Percentiles rank a stretch among this genome's conserved stretches.
phyloP scores from a whole-genome alignment of 495 filamentous ascomycete species.

The Penicillium psychrofluorescens region DNA sequence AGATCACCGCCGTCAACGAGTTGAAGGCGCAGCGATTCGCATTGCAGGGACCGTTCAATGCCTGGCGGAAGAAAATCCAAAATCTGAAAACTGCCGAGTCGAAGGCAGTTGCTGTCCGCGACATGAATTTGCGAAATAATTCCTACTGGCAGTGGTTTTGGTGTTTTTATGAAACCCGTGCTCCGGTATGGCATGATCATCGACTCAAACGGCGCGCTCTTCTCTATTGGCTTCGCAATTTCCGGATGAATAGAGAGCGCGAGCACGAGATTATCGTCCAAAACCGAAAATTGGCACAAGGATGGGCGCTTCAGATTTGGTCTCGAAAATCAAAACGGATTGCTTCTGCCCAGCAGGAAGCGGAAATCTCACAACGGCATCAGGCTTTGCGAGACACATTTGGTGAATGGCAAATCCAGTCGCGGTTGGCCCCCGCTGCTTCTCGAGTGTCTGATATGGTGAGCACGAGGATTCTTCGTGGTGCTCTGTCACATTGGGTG shows the following conservation, averaged over 20 bases:
- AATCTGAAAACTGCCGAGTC: slow-evolving; percentile 24
- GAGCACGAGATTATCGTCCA: slow-evolving; percentile 30
- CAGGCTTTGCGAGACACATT: slow-evolving; percentile 23
- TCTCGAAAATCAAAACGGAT: slow-evolving; percentile 22
- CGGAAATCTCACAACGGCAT: slow-evolving; percentile 22
- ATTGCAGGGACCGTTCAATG: slow-evolving; percentile 46
- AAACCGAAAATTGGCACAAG: slow-evolving; percentile 18
- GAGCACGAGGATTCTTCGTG: slow-evolving; percentile 40
- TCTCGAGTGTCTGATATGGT: slow-evolving; percentile 39
- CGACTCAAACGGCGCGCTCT: slow-evolving; percentile 40
- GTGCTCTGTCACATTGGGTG: slow-evolving; percentile 46
- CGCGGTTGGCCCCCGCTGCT: slow-evolving; percentile 41
- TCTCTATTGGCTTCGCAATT: slow-evolving; percentile 36
- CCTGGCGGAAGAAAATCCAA: slow-evolving; percentile 44
- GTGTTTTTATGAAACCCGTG: slow-evolving; percentile 45
- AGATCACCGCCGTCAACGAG: slow-evolving; percentile 63
- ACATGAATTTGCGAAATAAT: slow-evolving; percentile 34
- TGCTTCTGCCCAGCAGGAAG: slow-evolving; percentile 20
- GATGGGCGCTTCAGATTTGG: slow-evolving; percentile 25
- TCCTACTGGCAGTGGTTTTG: slow-evolving; percentile 53
- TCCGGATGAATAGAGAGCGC: slow-evolving; percentile 36
- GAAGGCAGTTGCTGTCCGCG: slow-evolving; percentile 35
- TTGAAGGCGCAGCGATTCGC: slow-evolving; percentile 58
- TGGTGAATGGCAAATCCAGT: slow-evolving; percentile 32
- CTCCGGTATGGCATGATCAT: slow-evolving; percentile 44